Base-by-base conservation (phyloP, 2,329 filamentous ascomycete genomes). In the Calonectria pauciramosa region DNA sequence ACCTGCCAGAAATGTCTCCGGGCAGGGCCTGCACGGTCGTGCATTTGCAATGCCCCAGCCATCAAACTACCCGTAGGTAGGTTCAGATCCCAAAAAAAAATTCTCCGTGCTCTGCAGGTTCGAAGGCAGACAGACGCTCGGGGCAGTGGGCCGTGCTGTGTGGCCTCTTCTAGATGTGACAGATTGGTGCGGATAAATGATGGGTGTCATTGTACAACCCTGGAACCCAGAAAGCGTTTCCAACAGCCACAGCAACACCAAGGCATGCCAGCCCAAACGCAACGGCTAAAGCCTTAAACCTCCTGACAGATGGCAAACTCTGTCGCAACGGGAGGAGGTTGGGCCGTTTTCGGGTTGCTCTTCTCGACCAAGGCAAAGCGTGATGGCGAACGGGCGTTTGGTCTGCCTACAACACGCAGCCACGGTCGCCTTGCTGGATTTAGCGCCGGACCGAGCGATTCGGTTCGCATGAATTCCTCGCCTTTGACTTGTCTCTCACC, bases 11-110 rank as follows among this genome's bases (percentile, higher is more conserved):
- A 41, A 18, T 63, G 56, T 63, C 56, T 30, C 14, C 34, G 38
- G 56, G 56, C 56, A 63, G 69, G 75, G 75, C 64, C 64, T 74
- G 79, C 79, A 80, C 75, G 73, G 77, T 71, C 76, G 70, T 73
- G 60, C 63, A 71, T 78, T 72, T 76, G 72, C 67, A 78, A 80
- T 73, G 78, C 77, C 68, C 71, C 71, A 72, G 68, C 65, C 68
- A 68, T 67, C 56, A 65, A 41, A 63, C 41, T 59, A 68, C 41
- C 59, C 59, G 38, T 36, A 59, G 52, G 38, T 36, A 59, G 52
- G 56, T 63, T 63, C 34, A 63, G 56, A 63, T 63, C 69, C 41
- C 44, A 20, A 18, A 60, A 51, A 63, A 66, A 34, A 63, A 54
- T 52, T 52, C 64, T 63, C 65, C 54, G 47, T 66, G 71, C 67